Conservation (phyloP, 192 early-diverging fungal species). For the Jimgerdemannia flammicorona region DNA sequence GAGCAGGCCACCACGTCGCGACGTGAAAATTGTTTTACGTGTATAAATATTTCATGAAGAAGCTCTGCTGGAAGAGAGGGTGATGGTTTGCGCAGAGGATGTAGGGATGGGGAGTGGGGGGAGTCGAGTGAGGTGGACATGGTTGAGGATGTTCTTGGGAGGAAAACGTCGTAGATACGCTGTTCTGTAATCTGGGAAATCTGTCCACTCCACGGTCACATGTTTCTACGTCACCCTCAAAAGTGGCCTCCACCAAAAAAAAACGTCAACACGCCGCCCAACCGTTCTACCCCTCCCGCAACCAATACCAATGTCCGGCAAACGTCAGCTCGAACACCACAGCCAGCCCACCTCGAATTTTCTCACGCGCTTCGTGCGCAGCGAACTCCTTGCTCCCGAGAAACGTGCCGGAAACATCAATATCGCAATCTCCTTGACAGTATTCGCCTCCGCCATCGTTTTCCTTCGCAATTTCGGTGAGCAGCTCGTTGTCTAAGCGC, state of each 20-base stretch:
- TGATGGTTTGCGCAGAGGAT: background rate
- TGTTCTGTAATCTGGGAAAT: background rate
- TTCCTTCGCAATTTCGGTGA: conserved; percentile 55
- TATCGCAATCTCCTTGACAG: conserved; percentile 52
- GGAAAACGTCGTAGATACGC: no score
- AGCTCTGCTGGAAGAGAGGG: background rate
- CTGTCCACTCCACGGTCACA: background rate
- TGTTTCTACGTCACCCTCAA: background rate
- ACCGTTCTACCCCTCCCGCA: background rate
- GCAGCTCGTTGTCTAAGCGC: conserved; percentile 45
- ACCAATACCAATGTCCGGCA: background rate
- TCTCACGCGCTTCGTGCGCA: conserved; percentile 2
- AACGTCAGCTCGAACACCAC: conserved; percentile 1
- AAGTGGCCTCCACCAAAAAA: background rate
- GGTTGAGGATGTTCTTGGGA: no score
- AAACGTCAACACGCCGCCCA: background rate
- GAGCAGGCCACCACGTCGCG: background rate
- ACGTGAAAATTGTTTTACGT: background rate
- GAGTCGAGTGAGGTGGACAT: no score
- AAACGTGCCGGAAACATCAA: conserved; percentile 49
- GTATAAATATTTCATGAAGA: background rate
- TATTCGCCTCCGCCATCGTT: conserved; percentile 50
- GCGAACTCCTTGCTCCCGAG: conserved; percentile 49
- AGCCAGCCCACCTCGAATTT: background rate
- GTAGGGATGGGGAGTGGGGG: background rate